phyloP scores from a whole-genome alignment of 768 basidiomycete genomes.

The Tricholoma bakamatsutake region DNA sequence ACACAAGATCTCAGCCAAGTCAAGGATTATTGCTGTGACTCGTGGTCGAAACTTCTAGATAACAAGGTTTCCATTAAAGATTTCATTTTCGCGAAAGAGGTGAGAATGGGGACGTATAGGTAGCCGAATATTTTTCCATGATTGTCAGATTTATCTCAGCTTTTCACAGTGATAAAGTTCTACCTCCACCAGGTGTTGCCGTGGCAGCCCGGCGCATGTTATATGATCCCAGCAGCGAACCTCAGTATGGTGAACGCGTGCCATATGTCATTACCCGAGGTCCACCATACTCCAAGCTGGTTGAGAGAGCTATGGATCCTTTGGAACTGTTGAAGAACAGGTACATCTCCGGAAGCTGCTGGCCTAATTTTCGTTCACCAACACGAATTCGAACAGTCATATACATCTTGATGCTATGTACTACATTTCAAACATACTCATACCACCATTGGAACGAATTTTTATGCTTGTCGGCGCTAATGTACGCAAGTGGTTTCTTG shows the following conservation, averaged over 20 bases:
- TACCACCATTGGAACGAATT: constrained; percentile 85
- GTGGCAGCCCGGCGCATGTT: constrained; percentile 75
- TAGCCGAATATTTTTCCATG: constrained; percentile 20
- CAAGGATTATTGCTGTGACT: constrained; percentile 79
- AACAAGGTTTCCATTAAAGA: constrained; percentile 83
- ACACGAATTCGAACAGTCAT: constrained; percentile 34
- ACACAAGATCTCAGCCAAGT: constrained; percentile 84
- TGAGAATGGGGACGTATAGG: constrained; percentile 92
- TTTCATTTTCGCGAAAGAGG: constrained; percentile 93
- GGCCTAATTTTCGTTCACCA: neutral
- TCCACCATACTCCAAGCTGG: constrained; percentile 55
- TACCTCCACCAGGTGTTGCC: constrained; percentile 88
- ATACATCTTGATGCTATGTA: constrained; percentile 79
- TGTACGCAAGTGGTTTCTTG: constrained; percentile 79
- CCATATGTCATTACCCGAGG: constrained; percentile 83
- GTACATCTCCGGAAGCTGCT: constrained; percentile 29
- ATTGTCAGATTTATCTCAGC: neutral
- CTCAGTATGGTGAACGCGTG: constrained; percentile 90
- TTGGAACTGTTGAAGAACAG: constrained; percentile 59
- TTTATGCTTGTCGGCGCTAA: constrained; percentile 91
- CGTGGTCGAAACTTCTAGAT: constrained; percentile 82
- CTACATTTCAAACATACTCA: constrained; percentile 82
- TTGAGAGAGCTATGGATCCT: constrained; percentile 73
- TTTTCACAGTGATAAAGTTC: constrained; percentile 61
- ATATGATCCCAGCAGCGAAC: constrained; percentile 74